These are phyloP conservation scores for Phytopythium litorale DNA, from an alignment of 352 stramenopile species.

Conservation along the genomic window DNA sequence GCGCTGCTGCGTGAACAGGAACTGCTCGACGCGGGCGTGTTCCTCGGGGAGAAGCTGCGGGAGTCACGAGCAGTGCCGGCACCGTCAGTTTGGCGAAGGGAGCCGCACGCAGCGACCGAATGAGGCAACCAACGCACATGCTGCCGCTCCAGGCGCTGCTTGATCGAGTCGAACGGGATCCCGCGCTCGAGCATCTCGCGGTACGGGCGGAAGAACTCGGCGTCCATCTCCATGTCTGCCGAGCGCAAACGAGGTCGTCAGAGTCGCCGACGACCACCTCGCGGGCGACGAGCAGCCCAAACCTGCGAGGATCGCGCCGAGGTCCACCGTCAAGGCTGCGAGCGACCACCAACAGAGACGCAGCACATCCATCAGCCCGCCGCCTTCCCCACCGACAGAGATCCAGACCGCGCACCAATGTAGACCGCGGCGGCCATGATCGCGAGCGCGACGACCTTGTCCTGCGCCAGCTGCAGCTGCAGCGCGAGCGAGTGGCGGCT, in stretches of 20 bases:
- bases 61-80: background rate
- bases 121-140: conserved; percentile 27
- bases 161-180: conserved; percentile 56
- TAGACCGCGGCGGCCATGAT: conserved; percentile 48
- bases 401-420: conserved; percentile 20
- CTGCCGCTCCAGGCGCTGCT: conserved; percentile 67
- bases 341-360: background rate
- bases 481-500: conserved; percentile 54
- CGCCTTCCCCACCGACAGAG: background rate
- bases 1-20: conserved; percentile 38
- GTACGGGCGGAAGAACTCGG: conserved; percentile 56
- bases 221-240: conserved; percentile 37
- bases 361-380: background rate
- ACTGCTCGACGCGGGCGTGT: conserved; percentile 44
- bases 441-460: conserved; percentile 56
- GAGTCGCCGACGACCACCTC: background rate
- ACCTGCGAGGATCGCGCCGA: conserved; percentile 42
- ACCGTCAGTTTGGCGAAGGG: background rate
- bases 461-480: conserved; percentile 42
- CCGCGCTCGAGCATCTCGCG: conserved; percentile 57
- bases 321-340: conserved; percentile 43
- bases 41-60: conserved; percentile 28
- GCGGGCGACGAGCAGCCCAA: background rate
- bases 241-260: background rate
- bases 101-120: background rate